Percentiles rank a stretch among this genome's conserved stretches.
phyloP scores from a whole-genome alignment of 2,329 filamentous ascomycete species.

The Grosmannia clavigera region DNA sequence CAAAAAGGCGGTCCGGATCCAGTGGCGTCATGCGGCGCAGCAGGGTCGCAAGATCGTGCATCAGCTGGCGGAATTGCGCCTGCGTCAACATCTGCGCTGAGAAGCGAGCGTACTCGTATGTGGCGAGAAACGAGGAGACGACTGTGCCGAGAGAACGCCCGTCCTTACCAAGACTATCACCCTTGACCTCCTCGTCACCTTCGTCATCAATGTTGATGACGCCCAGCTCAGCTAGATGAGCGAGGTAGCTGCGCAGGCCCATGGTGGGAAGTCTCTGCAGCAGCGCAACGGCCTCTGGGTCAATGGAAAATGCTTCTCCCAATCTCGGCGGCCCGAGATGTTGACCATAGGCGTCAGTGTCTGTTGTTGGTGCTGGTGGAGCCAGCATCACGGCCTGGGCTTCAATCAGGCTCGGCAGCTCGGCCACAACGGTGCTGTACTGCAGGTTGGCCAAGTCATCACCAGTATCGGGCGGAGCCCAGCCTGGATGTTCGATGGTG shows the following conservation, averaged over 20 bases:
- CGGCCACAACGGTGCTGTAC: conserved; percentile 67
- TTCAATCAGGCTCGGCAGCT: conserved; percentile 83
- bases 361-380: conserved; percentile 34
- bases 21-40: conserved; percentile 62
- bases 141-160: conserved; percentile 9
- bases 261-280: conserved; percentile 60
- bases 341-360: conserved; percentile 12
- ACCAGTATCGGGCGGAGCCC: conserved; percentile 59
- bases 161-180: not conserved
- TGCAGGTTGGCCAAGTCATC: conserved; percentile 62
- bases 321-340: not conserved
- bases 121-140: conserved; percentile 52
- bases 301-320: conserved; percentile 33
- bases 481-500: conserved; percentile 73
- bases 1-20: conserved; percentile 37
- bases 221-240: conserved; percentile 53
- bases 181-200: not conserved
- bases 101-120: conserved; percentile 80
- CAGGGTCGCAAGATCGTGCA: conserved; percentile 74
- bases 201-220: conserved; percentile 32
- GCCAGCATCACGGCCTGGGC: conserved; percentile 84
- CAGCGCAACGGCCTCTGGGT: conserved; percentile 55
- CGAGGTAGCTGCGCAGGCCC: conserved; percentile 68
- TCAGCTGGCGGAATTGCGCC: conserved; percentile 60
- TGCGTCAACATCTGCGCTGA: conserved; percentile 58